phyloP scores from a whole-genome alignment of 345 rosid species.

The Aquilaria sinensis region DNA sequence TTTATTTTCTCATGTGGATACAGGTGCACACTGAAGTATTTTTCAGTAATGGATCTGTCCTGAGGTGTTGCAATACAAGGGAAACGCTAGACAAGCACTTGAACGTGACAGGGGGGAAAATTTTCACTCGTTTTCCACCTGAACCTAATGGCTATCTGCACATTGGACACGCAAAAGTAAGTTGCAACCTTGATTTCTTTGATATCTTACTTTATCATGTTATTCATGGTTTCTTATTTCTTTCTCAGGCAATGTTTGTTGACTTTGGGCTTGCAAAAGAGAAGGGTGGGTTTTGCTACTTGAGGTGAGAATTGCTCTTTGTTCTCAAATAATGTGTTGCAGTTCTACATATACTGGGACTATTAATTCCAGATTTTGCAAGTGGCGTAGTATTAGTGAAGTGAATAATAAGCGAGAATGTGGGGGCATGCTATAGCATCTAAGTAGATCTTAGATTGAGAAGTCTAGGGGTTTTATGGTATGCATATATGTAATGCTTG shows the following conservation, averaged over 20 bases:
- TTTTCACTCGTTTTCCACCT: conserved; percentile 86
- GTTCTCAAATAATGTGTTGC: too few species aligned
- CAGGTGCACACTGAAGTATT: conserved; percentile 87
- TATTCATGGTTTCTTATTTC: conserved; percentile 1
- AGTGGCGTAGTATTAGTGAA: too few species aligned
- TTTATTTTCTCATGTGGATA: conserved; percentile 6
- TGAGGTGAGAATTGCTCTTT: conserved; percentile 45
- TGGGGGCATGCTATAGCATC: too few species aligned
- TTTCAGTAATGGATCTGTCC: conserved; percentile 67
- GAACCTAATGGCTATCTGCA: conserved; percentile 99
- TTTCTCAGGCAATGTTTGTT: conserved; percentile 88
- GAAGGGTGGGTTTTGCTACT: conserved; percentile 83
- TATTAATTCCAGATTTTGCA: too few species aligned
- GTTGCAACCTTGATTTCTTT: not conserved
- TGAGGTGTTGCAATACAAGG: conserved; percentile 77
- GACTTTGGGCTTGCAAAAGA: conserved; percentile 95
- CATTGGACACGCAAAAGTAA: conserved; percentile 98
- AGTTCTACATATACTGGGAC: too few species aligned
- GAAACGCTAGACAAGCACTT: conserved; percentile 83
- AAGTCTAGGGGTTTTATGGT: too few species aligned
- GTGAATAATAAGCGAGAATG: too few species aligned
- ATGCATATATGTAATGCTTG: too few species aligned
- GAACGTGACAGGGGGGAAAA: conserved; percentile 67
- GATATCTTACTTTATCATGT: not conserved
- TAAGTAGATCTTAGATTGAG: too few species aligned